Evolutionary conservation across 2,329 filamentous ascomycete species (phyloP), one percentile per base, ranked within the genome.

Genomic region (Sclerotinia trifoliorum): DNA sequence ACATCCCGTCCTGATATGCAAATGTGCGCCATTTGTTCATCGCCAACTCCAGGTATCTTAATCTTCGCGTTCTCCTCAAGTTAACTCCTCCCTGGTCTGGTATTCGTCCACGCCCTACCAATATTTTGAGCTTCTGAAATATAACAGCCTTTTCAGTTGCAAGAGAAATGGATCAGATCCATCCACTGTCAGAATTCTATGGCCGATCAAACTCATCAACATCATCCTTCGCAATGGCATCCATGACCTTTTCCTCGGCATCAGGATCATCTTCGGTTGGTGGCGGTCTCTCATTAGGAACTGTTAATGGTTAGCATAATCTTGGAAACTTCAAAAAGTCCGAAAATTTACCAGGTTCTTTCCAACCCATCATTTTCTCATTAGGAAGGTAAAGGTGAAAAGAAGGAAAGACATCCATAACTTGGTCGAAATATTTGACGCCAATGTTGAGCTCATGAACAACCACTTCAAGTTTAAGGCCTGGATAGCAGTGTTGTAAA

Each of bases 371-470:
- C 88, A 94, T 91, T 71, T 91, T 80, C 72, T 89, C 86, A 76
- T 94, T 92, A 0, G 86, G 84, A 35, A 93, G 79, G 68, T 87
- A 86, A 0, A 81, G 84, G 75, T 90, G 87, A 75, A 90, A 91
- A 0, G 84, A 85, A 3, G 86, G 86, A 68, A 85, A 84, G 15
- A 89, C 76, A 0, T 82, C 82, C 39, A 80, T 76, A 21, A 90
- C 77, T 2, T 82, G 78, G 75, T 88, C 89, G 75, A 93, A 85
- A 76, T 90, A 93, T 71, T 81, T 82, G 32, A 92, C 69, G 2
- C 87, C 89, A 32, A 83, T 82, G 70, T 84, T 84, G 32, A 91
- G 78, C 68, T 87, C 80, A 71, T 83, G 85, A 13, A 91, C 79
- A 0, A 78, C 79, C 0, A 85, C 78, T 35, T 83, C 81, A 46